Evolutionary conservation across 768 basidiomycete genomes (phyloP), one percentile per base, ranked within the genome.

Genomic region (Leccinum incarnatum): DNA sequence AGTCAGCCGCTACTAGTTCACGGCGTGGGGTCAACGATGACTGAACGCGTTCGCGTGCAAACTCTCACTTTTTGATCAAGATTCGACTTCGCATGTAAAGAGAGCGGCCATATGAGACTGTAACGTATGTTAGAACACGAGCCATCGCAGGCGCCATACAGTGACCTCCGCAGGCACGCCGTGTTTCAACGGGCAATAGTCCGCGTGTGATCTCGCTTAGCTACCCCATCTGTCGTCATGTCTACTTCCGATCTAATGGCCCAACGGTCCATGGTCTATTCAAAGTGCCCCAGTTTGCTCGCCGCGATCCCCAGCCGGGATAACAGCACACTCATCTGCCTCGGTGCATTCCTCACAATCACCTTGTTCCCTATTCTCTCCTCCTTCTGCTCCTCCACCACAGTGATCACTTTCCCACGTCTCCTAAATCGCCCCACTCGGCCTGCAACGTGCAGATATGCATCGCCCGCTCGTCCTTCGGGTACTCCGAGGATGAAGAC

Each of bases 371-470:
- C 70, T n/a, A 58, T 57, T 50, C 67, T 70, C 55, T 67, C 74
- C 40, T 67, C 75, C 54, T 72, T 60, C 23, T 58, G 57, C 59
- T 65, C 75, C 50, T 82, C 79, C 36, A 91, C 70, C 40, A 91
- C 75, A 27, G 78, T 83, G 57, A 92, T 76, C 53, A 90, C 87
- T 72, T 83, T 87, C 15, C 89, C 89, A 21, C 71, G 73, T 46
- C 81, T 72, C 48, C 86, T 85, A 68, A 89, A 87, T 58, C 89
- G 80, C 21, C 89, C 88, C n/a, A 86, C 87, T 12, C 90, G 83
- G 14, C 91, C 90, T 5, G 87, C 84, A 45, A 86, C 74, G 65
- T 92, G 90, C 62, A 85, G 59, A 68, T 92, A 92, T 42, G 77
- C 77, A 62, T 88, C 86, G 40, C 83, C 80, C 11, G 74, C 72